Evolutionary conservation across 2,329 filamentous ascomycete species (phyloP).

Genomic region (Tolypocladium sp.): DNA sequence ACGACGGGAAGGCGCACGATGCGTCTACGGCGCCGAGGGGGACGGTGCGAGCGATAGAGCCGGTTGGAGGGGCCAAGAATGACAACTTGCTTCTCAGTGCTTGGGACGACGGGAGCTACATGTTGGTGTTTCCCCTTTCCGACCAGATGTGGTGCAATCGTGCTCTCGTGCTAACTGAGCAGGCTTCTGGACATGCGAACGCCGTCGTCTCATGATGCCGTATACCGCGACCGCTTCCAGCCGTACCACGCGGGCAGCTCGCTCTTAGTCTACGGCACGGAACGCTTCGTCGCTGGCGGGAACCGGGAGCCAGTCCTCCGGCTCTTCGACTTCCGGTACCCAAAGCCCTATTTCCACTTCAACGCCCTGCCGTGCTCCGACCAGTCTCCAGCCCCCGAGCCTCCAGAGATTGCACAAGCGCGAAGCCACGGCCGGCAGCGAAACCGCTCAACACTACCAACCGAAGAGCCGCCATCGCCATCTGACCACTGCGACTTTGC

Average conservation of each 20-base stretch:
- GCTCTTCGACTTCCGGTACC: constrained; percentile 46
- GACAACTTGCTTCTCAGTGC: constrained; percentile 37
- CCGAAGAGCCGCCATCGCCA: constrained; percentile 20
- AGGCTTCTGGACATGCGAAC: constrained; percentile 40
- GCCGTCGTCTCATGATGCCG: constrained; percentile 32
- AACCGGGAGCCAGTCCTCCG: constrained; percentile 33
- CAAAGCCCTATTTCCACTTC: constrained; percentile 38
- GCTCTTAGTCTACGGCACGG: constrained; percentile 38
- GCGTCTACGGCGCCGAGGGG: constrained; percentile 17
- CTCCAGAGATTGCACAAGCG: background rate
- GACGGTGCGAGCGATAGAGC: constrained; percentile 37
- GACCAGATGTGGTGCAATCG: background rate
- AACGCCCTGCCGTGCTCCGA: constrained; percentile 35
- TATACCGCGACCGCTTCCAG: constrained; percentile 46
- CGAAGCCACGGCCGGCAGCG: background rate
- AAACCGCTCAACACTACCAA: background rate
- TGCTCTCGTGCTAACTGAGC: background rate
- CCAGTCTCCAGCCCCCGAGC: constrained; percentile 1
- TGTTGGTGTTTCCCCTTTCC: constrained; percentile 11
- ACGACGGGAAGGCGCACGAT: background rate
- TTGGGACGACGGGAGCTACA: constrained; percentile 44
- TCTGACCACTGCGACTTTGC: constrained; percentile 26
- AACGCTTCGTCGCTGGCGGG: constrained; percentile 42
- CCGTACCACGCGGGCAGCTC: constrained; percentile 34
- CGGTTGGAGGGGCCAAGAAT: constrained; percentile 26